Percentiles rank a stretch among this genome's conserved stretches.
These are phyloP conservation scores for Penicillium simplicissimum DNA, from an alignment of 495 filamentous ascomycete genomes.

Conservation along the genomic window DNA sequence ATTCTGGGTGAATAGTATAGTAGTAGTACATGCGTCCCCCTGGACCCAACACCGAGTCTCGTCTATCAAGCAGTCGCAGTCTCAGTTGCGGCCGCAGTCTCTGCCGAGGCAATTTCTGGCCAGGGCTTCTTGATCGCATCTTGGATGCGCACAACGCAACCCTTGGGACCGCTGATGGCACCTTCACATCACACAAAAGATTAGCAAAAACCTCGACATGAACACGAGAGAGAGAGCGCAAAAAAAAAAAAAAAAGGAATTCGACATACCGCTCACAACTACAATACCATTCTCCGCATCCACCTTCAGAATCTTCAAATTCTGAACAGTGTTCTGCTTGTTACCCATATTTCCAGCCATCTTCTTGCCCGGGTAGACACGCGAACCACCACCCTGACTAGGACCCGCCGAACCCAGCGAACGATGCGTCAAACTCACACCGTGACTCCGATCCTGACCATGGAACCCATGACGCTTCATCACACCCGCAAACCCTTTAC, in stretches of 20 bases:
- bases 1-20: constrained; percentile 39
- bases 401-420: constrained; percentile 85
- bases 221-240: background rate
- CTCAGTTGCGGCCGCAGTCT: constrained; percentile 37
- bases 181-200: constrained; percentile 43
- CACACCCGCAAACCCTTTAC: constrained; percentile 91
- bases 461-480: constrained; percentile 92
- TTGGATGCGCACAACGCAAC: constrained; percentile 77
- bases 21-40: constrained; percentile 41
- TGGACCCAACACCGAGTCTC: constrained; percentile 12
- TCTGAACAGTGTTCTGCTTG: constrained; percentile 82
- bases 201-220: constrained; percentile 10
- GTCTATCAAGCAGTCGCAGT: constrained; percentile 30
- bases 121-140: constrained; percentile 92
- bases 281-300: constrained; percentile 83
- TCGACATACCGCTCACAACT: constrained; percentile 71
- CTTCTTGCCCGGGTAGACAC: constrained; percentile 92
- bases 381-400: constrained; percentile 85
- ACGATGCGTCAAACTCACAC: constrained; percentile 88
- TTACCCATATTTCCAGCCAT: constrained; percentile 97
- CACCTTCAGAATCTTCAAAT: constrained; percentile 83
- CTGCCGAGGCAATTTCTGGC: constrained; percentile 56
- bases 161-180: constrained; percentile 80
- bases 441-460: constrained; percentile 90
- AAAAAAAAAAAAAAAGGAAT: background rate